Conservation (phyloP, 2,329 filamentous ascomycete genomes). For the Monosporascus cannonballus region DNA sequence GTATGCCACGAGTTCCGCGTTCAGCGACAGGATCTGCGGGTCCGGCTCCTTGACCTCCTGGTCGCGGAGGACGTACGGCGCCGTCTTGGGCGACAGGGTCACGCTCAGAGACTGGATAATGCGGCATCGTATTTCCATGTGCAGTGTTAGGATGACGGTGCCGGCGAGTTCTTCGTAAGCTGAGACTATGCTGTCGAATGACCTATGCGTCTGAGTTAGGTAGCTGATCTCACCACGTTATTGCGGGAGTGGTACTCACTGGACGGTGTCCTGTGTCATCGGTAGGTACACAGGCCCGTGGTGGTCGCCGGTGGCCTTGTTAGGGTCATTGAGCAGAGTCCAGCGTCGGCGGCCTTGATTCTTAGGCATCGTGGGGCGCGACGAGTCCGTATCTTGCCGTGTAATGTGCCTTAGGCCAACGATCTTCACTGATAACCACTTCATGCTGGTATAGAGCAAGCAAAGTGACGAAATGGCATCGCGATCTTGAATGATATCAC, state of each 20-base stretch:
- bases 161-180: conserved; percentile 77
- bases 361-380: conserved; percentile 45
- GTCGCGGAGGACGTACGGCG: conserved; percentile 57
- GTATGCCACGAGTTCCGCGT: conserved; percentile 77
- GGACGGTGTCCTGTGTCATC: conserved; percentile 77
- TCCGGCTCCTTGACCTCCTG: conserved; percentile 73
- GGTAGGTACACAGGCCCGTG: conserved; percentile 72
- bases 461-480: conserved; percentile 82
- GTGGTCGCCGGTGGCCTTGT: conserved; percentile 49
- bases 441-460: conserved; percentile 93
- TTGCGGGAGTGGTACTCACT: conserved; percentile 45
- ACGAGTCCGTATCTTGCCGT: conserved; percentile 61
- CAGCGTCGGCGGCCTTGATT: conserved; percentile 69
- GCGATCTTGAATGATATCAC: conserved; percentile 83
- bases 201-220: conserved; percentile 38
- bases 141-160: conserved; percentile 76
- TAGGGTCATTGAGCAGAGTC: conserved; percentile 69
- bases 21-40: conserved; percentile 74
- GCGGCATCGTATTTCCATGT: conserved; percentile 82
- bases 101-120: conserved; percentile 71
- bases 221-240: not conserved
- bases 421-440: conserved; percentile 87
- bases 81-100: conserved; percentile 54
- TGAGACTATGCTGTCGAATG: conserved; percentile 80
- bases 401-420: conserved; percentile 78